Evolutionary conservation across 2,329 filamentous ascomycete genomes (phyloP).

Genomic region (Penicillium sp.): DNA sequence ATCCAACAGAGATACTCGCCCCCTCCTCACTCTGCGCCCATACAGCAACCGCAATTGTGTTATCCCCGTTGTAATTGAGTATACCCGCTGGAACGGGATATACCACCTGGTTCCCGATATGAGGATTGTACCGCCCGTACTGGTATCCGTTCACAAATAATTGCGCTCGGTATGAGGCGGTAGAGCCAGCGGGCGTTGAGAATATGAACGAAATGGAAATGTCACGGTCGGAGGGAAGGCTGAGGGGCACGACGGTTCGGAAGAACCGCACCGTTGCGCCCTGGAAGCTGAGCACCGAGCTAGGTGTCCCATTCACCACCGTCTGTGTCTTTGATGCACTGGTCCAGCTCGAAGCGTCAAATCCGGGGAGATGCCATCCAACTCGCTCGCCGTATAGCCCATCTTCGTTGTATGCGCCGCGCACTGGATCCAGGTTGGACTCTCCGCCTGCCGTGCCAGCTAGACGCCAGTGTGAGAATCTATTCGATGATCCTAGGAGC

Average conservation of each 20-base stretch:
- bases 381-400: constrained; percentile 58
- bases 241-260: constrained; percentile 52
- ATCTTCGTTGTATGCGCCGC: constrained; percentile 58
- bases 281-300: constrained; percentile 43
- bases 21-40: constrained; percentile 60
- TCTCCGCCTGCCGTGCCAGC: constrained; percentile 57
- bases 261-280: constrained; percentile 57
- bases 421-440: constrained; percentile 53
- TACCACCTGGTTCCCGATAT: constrained; percentile 59
- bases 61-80: constrained; percentile 57
- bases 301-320: neutral
- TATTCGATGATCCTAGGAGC: constrained; percentile 45
- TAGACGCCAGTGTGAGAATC: constrained; percentile 57
- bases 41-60: constrained; percentile 57
- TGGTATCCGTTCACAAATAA: constrained; percentile 66
- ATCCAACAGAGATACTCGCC: constrained; percentile 50
- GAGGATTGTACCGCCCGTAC: constrained; percentile 59
- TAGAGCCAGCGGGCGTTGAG: constrained; percentile 41
- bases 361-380: constrained; percentile 59
- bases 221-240: constrained; percentile 53
- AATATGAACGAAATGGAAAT: constrained; percentile 58
- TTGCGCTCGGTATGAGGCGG: constrained; percentile 51
- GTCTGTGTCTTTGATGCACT: neutral
- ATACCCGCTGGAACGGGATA: constrained; percentile 62
- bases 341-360: constrained; percentile 50